These are phyloP conservation scores for Neostapfia colusana DNA, from an alignment of 176 grass and related monocot genomes.

Conservation along the genomic window DNA sequence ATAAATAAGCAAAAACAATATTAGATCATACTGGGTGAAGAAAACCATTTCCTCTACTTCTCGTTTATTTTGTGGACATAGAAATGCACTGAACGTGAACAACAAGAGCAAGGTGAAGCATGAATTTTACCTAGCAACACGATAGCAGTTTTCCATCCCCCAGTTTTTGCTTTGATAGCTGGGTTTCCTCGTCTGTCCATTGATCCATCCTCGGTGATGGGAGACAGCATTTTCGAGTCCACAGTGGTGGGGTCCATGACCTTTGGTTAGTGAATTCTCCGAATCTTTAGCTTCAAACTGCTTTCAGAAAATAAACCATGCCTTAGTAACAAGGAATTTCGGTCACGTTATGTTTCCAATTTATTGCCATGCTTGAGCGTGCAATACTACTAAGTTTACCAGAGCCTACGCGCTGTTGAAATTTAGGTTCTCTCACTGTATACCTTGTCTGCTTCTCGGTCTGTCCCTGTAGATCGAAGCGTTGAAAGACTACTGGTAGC, in stretches of 20 bases:
- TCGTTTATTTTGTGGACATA: not conserved
- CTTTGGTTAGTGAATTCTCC: conserved; percentile 16
- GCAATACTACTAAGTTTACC: not conserved
- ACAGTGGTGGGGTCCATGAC: conserved; percentile 37
- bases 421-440: not conserved
- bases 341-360: not conserved
- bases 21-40: not conserved
- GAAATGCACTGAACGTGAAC: not conserved
- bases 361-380: not conserved
- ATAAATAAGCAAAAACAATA: not conserved
- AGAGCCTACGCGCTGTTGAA: not conserved
- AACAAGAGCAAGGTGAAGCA: not conserved
- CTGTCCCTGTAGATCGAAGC: not conserved
- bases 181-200: conserved; percentile 63
- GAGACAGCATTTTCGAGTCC: conserved; percentile 42
- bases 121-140: conserved; percentile 62
- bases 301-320: conserved; percentile 22
- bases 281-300: conserved; percentile 19
- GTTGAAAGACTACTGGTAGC: not conserved
- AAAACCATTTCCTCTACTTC: not conserved
- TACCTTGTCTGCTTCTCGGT: conserved; percentile 18
- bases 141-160: conserved; percentile 61
- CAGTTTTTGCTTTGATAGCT: conserved; percentile 56
- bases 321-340: not conserved
- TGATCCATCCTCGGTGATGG: conserved; percentile 67